Conservation (phyloP, 2,329 filamentous ascomycete species). For the Curvularia hawaiiensis region DNA sequence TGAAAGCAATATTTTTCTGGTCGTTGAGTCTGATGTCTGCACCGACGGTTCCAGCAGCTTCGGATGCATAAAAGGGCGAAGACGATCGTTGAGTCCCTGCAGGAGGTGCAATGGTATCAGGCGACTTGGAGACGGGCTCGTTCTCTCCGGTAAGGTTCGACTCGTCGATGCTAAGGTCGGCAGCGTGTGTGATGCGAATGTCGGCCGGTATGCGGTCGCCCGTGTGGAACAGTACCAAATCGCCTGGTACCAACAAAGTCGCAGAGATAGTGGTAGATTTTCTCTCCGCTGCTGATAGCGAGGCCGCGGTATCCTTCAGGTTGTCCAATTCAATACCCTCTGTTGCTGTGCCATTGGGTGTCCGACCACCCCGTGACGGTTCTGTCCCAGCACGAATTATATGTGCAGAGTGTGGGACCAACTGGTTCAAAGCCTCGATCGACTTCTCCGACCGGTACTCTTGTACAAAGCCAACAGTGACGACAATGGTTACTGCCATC, state of each 20-base stretch:
- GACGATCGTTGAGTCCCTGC: conserved; percentile 51
- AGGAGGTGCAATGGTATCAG: conserved; percentile 62
- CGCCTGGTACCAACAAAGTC: conserved; percentile 84
- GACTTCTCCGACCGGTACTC: conserved; percentile 98
- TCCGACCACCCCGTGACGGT: conserved; percentile 25
- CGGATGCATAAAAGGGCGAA: conserved; percentile 64
- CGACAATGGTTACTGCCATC: conserved; percentile 94
- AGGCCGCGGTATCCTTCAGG: conserved; percentile 59
- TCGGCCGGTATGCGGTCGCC: conserved; percentile 97
- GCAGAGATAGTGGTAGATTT: conserved; percentile 86
- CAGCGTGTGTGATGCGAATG: conserved; percentile 87
- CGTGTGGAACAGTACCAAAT: conserved; percentile 91
- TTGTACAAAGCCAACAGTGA: conserved; percentile 93
- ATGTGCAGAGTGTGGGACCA: conserved; percentile 95
- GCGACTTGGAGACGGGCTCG: conserved; percentile 81
- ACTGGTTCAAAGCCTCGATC: conserved; percentile 87
- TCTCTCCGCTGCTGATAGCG: conserved; percentile 70
- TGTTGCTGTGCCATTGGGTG: conserved; percentile 29
- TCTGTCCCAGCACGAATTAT: conserved; percentile 68
- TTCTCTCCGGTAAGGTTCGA: conserved; percentile 98
- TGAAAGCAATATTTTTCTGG: conserved; percentile 92
- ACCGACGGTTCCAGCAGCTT: conserved; percentile 63
- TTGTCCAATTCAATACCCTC: conserved; percentile 55
- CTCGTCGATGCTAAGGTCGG: conserved; percentile 91
- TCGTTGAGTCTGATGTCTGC: conserved; percentile 73